Evolutionary conservation across 345 rosid species (phyloP).

Genomic region (Hirschfeldia incana): DNA sequence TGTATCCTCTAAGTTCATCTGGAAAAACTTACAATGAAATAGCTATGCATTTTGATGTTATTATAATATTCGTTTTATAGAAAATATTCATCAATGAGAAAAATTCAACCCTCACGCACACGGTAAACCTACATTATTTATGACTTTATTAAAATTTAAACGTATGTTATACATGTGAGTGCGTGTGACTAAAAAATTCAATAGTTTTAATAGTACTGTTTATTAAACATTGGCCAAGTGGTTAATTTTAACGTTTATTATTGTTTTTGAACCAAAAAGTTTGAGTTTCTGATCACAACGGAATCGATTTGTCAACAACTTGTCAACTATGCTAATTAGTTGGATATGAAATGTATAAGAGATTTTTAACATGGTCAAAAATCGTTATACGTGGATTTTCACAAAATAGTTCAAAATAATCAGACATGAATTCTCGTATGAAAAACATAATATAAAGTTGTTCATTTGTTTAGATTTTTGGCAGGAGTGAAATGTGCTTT

Average conservation of each 20-base stretch:
- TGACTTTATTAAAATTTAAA: neutral
- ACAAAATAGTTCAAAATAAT: no score
- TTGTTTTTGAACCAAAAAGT: no score
- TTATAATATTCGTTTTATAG: neutral
- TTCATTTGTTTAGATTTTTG: neutral
- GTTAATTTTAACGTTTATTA: neutral
- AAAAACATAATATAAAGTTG: no score
- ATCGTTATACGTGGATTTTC: no score
- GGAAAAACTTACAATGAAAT: neutral
- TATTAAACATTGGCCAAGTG: neutral
- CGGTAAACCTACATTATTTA: neutral
- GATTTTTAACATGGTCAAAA: no score
- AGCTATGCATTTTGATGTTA: neutral
- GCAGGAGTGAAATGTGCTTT: neutral
- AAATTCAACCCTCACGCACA: constrained; percentile 7
- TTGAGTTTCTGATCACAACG: no score
- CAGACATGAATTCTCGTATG: no score
- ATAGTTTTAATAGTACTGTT: neutral
- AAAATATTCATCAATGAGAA: neutral
- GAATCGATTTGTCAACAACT: no score
- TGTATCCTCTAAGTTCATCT: neutral
- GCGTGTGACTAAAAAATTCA: no score
- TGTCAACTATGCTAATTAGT: no score
- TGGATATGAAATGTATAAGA: no score
- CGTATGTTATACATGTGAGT: neutral